phyloP scores from a whole-genome alignment of 2,329 filamentous ascomycete genomes.

The Dactylellina cionopaga region DNA sequence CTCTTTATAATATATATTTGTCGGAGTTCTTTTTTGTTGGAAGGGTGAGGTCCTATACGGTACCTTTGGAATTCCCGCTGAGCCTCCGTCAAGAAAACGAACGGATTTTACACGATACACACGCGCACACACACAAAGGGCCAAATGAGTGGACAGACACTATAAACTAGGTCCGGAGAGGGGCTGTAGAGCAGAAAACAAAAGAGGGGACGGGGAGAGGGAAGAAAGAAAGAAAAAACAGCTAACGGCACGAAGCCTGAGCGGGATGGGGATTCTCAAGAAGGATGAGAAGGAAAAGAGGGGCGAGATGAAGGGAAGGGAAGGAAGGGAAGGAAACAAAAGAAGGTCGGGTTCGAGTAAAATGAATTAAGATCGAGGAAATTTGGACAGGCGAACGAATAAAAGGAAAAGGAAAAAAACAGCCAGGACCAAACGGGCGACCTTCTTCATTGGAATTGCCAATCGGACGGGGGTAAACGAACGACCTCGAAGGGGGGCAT shows the following conservation, averaged over 20 bases:
- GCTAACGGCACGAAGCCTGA: conserved; percentile 55
- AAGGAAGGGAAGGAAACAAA: conserved; percentile 52
- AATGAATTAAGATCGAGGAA: conserved; percentile 36
- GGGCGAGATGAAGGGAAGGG: conserved; percentile 51
- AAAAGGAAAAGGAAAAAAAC: conserved; percentile 53
- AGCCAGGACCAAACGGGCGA: conserved; percentile 38
- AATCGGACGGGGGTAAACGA: conserved; percentile 47
- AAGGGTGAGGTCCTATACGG: not conserved
- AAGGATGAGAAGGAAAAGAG: conserved; percentile 52
- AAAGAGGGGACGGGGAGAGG: conserved; percentile 61
- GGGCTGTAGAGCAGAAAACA: conserved; percentile 62
- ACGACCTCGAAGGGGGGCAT: conserved; percentile 30
- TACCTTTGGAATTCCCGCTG: conserved; percentile 5
- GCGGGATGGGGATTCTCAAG: conserved; percentile 51
- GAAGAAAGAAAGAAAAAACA: conserved; percentile 40
- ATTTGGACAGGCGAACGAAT: conserved; percentile 48
- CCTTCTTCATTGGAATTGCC: conserved; percentile 53
- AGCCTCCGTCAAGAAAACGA: conserved; percentile 25
- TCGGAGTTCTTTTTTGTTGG: not conserved
- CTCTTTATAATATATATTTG: not conserved
- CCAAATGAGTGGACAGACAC: conserved; percentile 59
- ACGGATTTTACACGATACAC: conserved; percentile 61
- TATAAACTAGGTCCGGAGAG: conserved; percentile 63
- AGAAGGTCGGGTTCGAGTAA: conserved; percentile 39
- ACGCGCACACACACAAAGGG: no score